A percentile compares a stretch with the other conserved stretches of the same genome.
Conservation (phyloP, 148 eudicot species). For the Fagopyrum tataricum region DNA sequence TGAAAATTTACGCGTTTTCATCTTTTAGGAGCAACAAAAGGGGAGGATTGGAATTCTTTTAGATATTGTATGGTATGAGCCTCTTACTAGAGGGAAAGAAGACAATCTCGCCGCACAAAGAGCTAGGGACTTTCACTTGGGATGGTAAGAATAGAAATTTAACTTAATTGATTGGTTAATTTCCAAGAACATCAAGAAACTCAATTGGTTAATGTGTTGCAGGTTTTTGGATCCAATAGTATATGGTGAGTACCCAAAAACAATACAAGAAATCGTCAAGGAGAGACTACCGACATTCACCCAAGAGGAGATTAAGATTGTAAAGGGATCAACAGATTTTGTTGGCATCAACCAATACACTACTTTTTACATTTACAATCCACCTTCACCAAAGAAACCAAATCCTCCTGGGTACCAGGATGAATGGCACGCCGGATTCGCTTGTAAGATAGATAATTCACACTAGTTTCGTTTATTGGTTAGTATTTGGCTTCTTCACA, state of each 20-base stretch:
- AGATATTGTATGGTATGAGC: conserved; percentile 94
- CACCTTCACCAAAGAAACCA: conserved; percentile 23
- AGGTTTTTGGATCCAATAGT: conserved; percentile 88
- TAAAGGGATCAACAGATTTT: conserved; percentile 77
- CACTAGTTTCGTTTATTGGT: not conserved
- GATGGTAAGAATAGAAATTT: conserved; percentile 43
- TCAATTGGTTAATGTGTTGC: not conserved
- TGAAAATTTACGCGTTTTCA: not conserved
- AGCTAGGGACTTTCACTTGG: conserved; percentile 87
- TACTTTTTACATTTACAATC: conserved; percentile 56
- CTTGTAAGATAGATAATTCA: conserved; percentile 37
- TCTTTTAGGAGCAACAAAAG: conserved; percentile 54
- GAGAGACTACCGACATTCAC: conserved; percentile 78
- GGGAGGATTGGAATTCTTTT: conserved; percentile 85
- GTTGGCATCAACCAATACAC: conserved; percentile 91
- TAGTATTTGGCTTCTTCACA: not conserved
- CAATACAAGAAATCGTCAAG: conserved; percentile 64
- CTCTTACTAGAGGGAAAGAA: conserved; percentile 55
- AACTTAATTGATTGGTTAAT: too few species aligned
- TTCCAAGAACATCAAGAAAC: too few species aligned
- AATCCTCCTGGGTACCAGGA: conserved; percentile 52
- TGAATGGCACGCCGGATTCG: conserved; percentile 79
- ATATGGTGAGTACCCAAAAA: conserved; percentile 80
- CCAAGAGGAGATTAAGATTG: conserved; percentile 53
- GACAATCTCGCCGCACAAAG: conserved; percentile 88